Base-by-base conservation (phyloP, 1,139 yeast species). In the Pichiaceae sp. region DNA sequence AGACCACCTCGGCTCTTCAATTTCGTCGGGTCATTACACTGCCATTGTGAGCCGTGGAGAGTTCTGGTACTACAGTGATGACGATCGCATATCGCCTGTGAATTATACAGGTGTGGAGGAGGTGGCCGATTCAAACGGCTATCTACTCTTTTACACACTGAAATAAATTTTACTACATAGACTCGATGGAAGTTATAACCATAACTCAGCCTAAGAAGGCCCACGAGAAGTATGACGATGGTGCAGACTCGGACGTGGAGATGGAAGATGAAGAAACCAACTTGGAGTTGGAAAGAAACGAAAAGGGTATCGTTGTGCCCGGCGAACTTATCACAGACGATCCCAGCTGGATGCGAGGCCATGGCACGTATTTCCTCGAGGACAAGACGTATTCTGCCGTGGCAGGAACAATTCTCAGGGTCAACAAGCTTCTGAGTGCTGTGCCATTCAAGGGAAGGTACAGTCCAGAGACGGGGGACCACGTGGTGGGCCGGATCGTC, bases 331-430 rank as follows among this genome's bases (percentile, higher is more conserved):
- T 93, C 15, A 91, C 98, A 0, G 94, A 84, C 50, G 98, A 93
- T 53, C 87, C 96, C 6, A 73, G 82, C 4, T 91, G 97, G 96
- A 93, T 93, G 98, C 76, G 95, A 57, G 99, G 98, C 25, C 99
- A 93, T 57, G 98, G 98, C 3, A 93, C 98, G 0, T 91, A 86
- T 57, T 77, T 81, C 44, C 63, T 80, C 30, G 74, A 74, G 26
- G 75, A 73, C 40, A 66, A 72, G 48, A 87, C 96, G 1, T 87
- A 75, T 56, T 82, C 96, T 1, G 80, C 96, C 0, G 95, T 91
- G 3, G 96, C 96, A 0, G 99, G 99, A 3, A 78, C 78, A 16
- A 79, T 93, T 14, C 74, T 85, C 1, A 69, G 93, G 48, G 96
- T 89, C 37, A 91, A 91, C 60, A 75, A 91, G 49, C 68, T 91